phyloP scores from a whole-genome alignment of 129 eudicot species.

The Flaveria bidentis region DNA sequence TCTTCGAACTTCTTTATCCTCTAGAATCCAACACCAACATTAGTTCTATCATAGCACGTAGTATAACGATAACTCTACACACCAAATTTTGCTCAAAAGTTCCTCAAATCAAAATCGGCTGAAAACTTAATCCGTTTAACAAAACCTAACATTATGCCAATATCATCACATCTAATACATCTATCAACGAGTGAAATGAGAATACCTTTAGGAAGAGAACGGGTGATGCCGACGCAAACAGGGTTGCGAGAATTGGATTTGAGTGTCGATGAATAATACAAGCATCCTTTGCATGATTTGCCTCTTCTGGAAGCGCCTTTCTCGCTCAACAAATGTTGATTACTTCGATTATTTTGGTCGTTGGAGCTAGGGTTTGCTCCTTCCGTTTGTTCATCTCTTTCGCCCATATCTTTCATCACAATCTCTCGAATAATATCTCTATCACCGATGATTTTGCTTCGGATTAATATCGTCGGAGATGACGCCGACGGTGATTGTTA shows the following conservation, averaged over 20 bases:
- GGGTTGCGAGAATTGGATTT: conserved; percentile 80
- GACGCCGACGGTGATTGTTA: neutral
- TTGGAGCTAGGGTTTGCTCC: conserved; percentile 34
- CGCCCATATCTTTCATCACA: conserved; percentile 19
- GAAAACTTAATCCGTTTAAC: neutral
- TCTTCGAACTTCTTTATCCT: too few relatives aligned
- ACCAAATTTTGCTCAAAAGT: conserved; percentile 4
- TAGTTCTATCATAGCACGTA: neutral
- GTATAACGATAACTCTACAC: too few relatives aligned
- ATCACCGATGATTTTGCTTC: conserved; percentile 19
- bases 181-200: neutral
- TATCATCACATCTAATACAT: neutral
- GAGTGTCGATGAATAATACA: conserved; percentile 75
- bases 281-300: conserved; percentile 83
- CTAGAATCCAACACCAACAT: neutral
- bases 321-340: conserved; percentile 22
- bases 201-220: conserved; percentile 75
- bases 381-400: conserved; percentile 26
- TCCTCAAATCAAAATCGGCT: neutral
- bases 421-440: neutral
- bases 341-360: conserved; percentile 15
- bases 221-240: conserved; percentile 82
- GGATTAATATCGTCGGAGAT: conserved; percentile 16
- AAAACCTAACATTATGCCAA: neutral
- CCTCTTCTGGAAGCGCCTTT: conserved; percentile 44